A percentile compares a stretch with the other conserved stretches of the same genome.
phyloP scores from a whole-genome alignment of 345 rosid genomes.

The Dovyalis caffra region DNA sequence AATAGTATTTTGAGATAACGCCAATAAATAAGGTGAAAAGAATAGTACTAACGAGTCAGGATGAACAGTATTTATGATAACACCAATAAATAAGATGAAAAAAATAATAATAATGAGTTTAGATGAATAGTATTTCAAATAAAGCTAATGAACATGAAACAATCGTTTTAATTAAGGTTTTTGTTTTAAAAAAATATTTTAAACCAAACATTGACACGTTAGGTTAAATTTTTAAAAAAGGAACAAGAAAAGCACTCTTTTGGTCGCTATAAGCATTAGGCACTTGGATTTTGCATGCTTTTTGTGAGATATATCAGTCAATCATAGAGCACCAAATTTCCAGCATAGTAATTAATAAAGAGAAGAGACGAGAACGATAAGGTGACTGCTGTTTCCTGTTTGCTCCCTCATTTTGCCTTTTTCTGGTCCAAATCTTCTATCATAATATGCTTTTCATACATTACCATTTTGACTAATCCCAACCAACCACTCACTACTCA shows the following conservation, averaged over 20 bases:
- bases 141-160: no score
- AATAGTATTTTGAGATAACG: no score
- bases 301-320: constrained; percentile 31
- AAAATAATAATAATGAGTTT: no score
- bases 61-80: no score
- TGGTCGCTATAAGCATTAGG: not conserved
- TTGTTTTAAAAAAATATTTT: no score
- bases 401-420: not conserved
- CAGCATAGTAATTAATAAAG: not conserved
- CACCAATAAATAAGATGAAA: no score
- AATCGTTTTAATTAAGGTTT: no score
- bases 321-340: constrained; percentile 35
- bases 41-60: no score
- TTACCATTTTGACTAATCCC: constrained; percentile 50
- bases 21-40: no score
- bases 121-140: no score
- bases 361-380: not conserved
- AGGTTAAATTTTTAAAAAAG: not conserved
- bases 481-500: constrained; percentile 24
- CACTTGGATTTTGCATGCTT: constrained; percentile 34
- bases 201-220: no score
- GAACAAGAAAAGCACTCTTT: not conserved
- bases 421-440: constrained; percentile 16
- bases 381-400: not conserved
- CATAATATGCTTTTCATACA: constrained; percentile 36